Percentiles rank a stretch among this genome's conserved stretches.
These are phyloP conservation scores for Leishmania amazonensis DNA, from an alignment of 208 protist species.

Conservation along the genomic window DNA sequence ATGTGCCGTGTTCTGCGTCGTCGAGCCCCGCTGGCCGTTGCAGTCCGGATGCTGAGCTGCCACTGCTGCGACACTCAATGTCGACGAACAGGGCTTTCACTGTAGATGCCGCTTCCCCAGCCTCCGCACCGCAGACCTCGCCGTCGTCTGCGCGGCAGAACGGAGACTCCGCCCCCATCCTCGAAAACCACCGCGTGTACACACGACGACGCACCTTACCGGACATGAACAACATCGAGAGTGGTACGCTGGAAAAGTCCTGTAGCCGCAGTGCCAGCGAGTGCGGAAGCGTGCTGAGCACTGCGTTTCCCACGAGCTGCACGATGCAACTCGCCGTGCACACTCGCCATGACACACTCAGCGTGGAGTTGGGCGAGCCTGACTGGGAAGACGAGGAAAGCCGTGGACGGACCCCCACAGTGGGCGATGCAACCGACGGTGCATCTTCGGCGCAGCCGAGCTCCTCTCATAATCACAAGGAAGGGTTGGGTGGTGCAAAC, in stretches of 20 bases:
- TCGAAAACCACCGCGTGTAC: background rate
- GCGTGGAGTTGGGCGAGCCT: slow-evolving; percentile 10
- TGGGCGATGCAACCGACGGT: background rate
- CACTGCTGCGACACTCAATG: background rate
- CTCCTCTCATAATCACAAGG: background rate
- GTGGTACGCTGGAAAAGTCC: slow-evolving; percentile 16
- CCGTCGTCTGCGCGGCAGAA: slow-evolving; percentile 1
- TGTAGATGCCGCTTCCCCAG: background rate
- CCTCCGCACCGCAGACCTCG: background rate
- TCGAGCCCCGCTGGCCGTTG: background rate
- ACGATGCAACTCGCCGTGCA: slow-evolving; percentile 27
- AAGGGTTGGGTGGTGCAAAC: background rate
- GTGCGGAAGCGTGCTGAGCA: slow-evolving; percentile 28
- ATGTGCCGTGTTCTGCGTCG: background rate
- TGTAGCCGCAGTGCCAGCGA: slow-evolving; percentile 27
- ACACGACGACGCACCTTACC: slow-evolving; percentile 18
- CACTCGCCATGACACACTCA: slow-evolving; percentile 7
- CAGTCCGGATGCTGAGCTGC: background rate
- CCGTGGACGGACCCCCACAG: background rate
- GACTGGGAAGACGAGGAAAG: slow-evolving; percentile 6
- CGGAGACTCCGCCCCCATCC: background rate
- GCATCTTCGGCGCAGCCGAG: background rate
- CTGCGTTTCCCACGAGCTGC: slow-evolving; percentile 7
- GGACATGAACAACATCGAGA: slow-evolving; percentile 7
- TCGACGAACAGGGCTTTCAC: background rate